These are phyloP conservation scores for Fraxinus pennsylvanica DNA, from an alignment of 257 asterid genomes.

Conservation along the genomic window DNA sequence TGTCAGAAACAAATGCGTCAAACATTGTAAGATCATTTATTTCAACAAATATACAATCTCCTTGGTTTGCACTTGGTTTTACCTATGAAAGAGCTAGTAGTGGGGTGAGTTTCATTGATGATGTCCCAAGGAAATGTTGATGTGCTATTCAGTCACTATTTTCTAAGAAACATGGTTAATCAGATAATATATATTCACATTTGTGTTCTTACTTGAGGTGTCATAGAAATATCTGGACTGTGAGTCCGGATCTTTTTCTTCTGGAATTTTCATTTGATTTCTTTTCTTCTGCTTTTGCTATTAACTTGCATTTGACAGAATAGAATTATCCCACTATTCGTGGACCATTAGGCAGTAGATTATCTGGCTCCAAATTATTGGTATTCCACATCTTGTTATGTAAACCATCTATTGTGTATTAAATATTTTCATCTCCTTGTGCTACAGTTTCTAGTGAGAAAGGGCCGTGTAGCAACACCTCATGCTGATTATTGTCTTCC, in stretches of 20 bases:
- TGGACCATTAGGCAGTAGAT: constrained; percentile 13
- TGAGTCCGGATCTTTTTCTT: constrained; percentile 3
- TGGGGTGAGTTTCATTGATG: neutral
- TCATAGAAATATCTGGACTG: neutral
- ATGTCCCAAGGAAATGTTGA: neutral
- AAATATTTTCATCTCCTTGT: constrained; percentile 17
- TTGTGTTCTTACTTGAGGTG: neutral
- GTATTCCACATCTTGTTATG: neutral
- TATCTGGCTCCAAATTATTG: constrained; percentile 11
- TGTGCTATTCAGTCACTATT: neutral
- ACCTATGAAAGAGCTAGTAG: constrained; percentile 13
- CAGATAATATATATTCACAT: neutral
- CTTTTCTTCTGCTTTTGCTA: neutral
- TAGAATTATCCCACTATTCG: neutral
- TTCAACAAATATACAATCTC: constrained; percentile 3
- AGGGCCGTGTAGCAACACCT: constrained; percentile 70
- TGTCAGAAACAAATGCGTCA: constrained; percentile 91
- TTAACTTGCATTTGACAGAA: constrained; percentile 11
- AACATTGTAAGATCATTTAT: constrained; percentile 61
- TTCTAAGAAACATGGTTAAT: neutral
- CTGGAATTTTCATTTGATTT: neutral
- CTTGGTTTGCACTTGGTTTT: neutral
- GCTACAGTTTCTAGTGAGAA: constrained; percentile 82
- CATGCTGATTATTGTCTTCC: constrained; percentile 94
- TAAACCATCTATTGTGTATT: neutral